Base-by-base conservation (phyloP, 2,329 filamentous ascomycete species). In the Phaeophleospora eucalypticola region DNA sequence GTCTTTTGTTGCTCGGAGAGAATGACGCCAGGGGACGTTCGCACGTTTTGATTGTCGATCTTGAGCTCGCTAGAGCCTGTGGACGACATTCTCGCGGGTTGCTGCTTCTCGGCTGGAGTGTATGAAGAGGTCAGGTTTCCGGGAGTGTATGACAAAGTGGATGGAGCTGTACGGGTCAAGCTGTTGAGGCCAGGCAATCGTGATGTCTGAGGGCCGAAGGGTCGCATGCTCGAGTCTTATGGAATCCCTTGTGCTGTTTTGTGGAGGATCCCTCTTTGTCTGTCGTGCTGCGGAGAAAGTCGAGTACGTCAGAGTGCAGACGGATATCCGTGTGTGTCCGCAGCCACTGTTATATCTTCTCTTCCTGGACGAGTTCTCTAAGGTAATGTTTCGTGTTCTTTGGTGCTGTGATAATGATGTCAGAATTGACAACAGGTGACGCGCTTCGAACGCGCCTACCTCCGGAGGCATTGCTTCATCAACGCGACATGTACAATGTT, bases 11-110 rank as follows among this genome's bases (percentile, higher is more conserved):
- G 60, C 0, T 67, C 54, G 15, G 69, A 70, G 12, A 83, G 69
- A 0, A 70, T 63, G 12, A 83, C 71, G 10, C 78, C 78, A 0
- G 73, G 55, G 0, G 70, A 71, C 8, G 74, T 74, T 37, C 75
- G 71, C 59, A 83, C 71, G 58, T 74, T 66, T n/a, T 71, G 78
- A 61, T 73, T 79, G 57, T 78, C 74, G 52, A 82, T 76, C 36
- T 71, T 71, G 47, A 73, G 62, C 40, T 65, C 59, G 24, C 24
- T 62, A 32, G 40, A 19, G 34, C 52, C 37, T 47, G 61, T 42
- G 29, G 40, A 42, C 10, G 40, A 24, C 40, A 42, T 42, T 15
- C 18, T 42, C 21, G 15, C 12, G 9, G 15, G 24, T 24, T 34
- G 15, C 32, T 18, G 20, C 27, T 19, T 24, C 24, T 41, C 35